Percentiles rank a stretch among this genome's conserved stretches.
These are phyloP conservation scores for Tetragonia tetragonoides DNA, from an alignment of 148 eudicot species.

Conservation along the genomic window DNA sequence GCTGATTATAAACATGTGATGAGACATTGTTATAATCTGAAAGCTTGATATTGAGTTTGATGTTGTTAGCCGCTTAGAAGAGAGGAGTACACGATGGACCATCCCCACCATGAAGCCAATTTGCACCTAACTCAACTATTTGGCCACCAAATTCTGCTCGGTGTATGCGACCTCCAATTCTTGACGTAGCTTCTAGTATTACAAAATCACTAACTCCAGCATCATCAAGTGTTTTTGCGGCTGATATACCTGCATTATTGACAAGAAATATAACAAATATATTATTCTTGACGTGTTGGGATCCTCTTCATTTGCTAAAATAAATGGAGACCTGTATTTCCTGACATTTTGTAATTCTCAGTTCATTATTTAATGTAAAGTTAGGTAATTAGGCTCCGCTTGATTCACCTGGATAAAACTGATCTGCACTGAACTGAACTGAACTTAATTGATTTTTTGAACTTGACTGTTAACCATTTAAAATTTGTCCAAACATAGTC, in stretches of 20 bases:
- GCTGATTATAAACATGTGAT: slow-evolving; percentile 12
- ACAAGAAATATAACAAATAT: too few species aligned
- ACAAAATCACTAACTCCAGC: not conserved
- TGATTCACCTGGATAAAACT: too few species aligned
- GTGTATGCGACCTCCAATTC: slow-evolving; percentile 10
- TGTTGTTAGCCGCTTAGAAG: slow-evolving; percentile 5
- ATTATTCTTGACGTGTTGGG: too few species aligned
- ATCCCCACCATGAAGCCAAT: slow-evolving; percentile 14
- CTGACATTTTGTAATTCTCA: too few species aligned
- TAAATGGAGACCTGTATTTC: too few species aligned
- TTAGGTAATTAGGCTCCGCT: too few species aligned
- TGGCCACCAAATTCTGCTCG: slow-evolving; percentile 1
- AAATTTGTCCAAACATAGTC: too few species aligned
- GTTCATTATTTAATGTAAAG: too few species aligned
- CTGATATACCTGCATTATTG: slow-evolving; percentile 3
- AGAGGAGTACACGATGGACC: slow-evolving; percentile 3
- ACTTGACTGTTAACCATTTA: too few species aligned
- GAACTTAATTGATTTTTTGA: too few species aligned
- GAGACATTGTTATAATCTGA: slow-evolving; percentile 11
- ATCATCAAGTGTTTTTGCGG: slow-evolving; percentile 1
- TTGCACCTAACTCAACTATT: slow-evolving; percentile 8
- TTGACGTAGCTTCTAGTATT: slow-evolving; percentile 8
- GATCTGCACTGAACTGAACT: too few species aligned
- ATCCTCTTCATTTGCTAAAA: too few species aligned
- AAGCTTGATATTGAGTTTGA: not conserved